Base-by-base conservation (phyloP, 805 yeast species). In the Metschnikowia colocasiae region DNA sequence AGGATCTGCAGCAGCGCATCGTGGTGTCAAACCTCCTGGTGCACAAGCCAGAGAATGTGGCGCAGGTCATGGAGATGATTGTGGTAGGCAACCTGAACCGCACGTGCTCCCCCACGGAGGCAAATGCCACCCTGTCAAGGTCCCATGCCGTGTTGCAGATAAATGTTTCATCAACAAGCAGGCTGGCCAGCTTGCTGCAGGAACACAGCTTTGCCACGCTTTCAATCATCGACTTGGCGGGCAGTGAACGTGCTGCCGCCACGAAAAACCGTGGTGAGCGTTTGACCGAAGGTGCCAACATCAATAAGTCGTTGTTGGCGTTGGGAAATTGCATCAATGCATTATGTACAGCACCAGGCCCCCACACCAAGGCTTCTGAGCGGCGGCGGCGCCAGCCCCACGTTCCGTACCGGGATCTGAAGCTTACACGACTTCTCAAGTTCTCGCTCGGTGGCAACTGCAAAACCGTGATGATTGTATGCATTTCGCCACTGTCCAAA, bases 251-350 rank as follows among this genome's bases (percentile, higher is more conserved):
- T 35, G 98, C 98, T 0, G 82, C 94, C 0, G 85, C 94, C 0
- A 90, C 98, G 0, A 81, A 79, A 54, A 92, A 92, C 63, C 67
- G 89, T 39, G 98, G 98, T 0, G 79, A 75, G 26, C 69, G 96
- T 41, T 73, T 92, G 12, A 79, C 80, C 47, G 98, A 92, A 63
- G 97, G 98, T 23, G 98, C 97, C 12, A 88, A 88, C 62, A 92
- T 92, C 60, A 92, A 92, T 68, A 81, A 83, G 61, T 89, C 97
- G 0, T 70, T 92, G 38, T 67, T 92, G 41, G 96, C 98, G 0
- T 73, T 92, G 39, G 98, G 97, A 0, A 91, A 90, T 60, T 92
- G 97, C 65, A 91, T 92, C 52, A 90, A 89, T 64, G 96, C 97
- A 1, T 71, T 91, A 36, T 87, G 96, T 66, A 29, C 43, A 30